Evolutionary conservation across 352 stramenopile species (phyloP).

Genomic region (Pythium pectinolyticum): DNA sequence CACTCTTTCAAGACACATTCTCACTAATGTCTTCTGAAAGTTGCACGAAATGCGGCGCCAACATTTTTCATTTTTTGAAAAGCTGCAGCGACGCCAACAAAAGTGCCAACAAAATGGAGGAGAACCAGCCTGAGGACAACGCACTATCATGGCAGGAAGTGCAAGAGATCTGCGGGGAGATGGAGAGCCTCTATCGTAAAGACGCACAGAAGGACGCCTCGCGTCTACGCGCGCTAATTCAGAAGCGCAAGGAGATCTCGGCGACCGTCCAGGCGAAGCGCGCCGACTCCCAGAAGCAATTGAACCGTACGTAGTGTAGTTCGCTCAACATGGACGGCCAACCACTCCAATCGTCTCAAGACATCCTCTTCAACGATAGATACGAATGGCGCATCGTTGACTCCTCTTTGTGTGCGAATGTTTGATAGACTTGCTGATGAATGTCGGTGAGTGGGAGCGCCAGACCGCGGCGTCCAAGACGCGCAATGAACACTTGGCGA

Average conservation of each 20-base stretch:
- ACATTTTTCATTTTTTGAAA: conserved; percentile 9
- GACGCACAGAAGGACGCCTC: conserved; percentile 59
- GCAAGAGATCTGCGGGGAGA: conserved; percentile 61
- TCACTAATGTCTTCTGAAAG: conserved; percentile 33
- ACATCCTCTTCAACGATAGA: neutral
- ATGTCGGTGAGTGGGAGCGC: conserved; percentile 67
- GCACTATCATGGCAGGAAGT: conserved; percentile 65
- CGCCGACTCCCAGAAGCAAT: conserved; percentile 47
- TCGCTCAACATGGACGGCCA: neutral
- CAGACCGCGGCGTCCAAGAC: conserved; percentile 43
- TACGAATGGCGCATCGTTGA: neutral
- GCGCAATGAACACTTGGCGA: conserved; percentile 52
- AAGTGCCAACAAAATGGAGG: conserved; percentile 19
- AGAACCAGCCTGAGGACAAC: conserved; percentile 10
- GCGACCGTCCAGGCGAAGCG: conserved; percentile 43
- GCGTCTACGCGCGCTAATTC: conserved; percentile 49
- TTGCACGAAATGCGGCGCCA: conserved; percentile 21
- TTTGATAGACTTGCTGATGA: conserved; percentile 48
- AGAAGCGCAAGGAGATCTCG: conserved; percentile 67
- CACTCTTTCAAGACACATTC: conserved; percentile 17
- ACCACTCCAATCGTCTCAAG: neutral
- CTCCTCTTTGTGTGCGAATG: neutral
- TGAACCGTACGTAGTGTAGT: conserved; percentile 45
- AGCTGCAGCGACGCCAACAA: too few species aligned
- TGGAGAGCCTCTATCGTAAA: conserved; percentile 65